phyloP scores from a whole-genome alignment of 306 rosid species.

The Canavalia ensiformis region DNA sequence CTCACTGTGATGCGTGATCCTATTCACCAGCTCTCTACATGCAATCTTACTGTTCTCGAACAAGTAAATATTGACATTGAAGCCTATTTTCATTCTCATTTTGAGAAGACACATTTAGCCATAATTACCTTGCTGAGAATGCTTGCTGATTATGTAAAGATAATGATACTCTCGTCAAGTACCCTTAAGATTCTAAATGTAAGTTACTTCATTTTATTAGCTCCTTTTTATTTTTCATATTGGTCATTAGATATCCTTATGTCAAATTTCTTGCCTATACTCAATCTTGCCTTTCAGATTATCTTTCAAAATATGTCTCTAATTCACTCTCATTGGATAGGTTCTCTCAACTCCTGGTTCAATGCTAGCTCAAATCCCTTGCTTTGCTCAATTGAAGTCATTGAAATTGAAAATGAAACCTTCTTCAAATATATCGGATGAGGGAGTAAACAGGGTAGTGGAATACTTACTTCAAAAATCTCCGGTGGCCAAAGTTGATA shows the following conservation, averaged over 20 bases:
- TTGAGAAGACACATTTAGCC: background rate
- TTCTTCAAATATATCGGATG: constrained; percentile 6
- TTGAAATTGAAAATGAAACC: constrained; percentile 38
- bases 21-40: constrained; percentile 19
- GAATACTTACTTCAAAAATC: constrained; percentile 43
- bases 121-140: constrained; percentile 34
- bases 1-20: constrained; percentile 9
- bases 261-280: background rate
- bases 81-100: constrained; percentile 12
- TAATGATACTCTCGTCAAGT: constrained; percentile 41
- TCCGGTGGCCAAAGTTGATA: constrained; percentile 26
- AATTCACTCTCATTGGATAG: constrained; percentile 36
- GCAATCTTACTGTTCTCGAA: constrained; percentile 37
- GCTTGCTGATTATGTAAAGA: constrained; percentile 41
- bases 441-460: constrained; percentile 19
- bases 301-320: background rate
- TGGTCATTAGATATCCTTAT: background rate
- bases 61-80: constrained; percentile 39
- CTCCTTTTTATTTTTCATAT: background rate
- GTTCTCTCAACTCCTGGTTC: background rate
- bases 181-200: constrained; percentile 47
- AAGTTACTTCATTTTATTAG: constrained; percentile 20
- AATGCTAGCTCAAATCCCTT: constrained; percentile 29
- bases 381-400: constrained; percentile 39
- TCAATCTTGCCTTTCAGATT: background rate